Percentiles rank a stretch among this genome's conserved stretches.
Conservation (phyloP, 495 filamentous ascomycete species). For the Xylaria venustula region DNA sequence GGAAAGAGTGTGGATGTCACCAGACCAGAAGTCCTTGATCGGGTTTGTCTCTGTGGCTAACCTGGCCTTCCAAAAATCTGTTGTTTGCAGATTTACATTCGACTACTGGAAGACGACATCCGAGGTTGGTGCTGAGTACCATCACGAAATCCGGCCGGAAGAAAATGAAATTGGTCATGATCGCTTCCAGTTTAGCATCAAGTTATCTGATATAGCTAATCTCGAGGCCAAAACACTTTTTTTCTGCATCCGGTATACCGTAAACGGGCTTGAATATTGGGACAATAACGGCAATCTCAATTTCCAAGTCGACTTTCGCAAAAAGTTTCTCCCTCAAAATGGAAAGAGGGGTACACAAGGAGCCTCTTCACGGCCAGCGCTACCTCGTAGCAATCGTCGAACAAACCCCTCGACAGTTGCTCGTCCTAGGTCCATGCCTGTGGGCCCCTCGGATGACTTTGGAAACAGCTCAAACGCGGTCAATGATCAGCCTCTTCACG, state of each 20-base stretch:
- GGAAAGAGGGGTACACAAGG: slow-evolving; percentile 52
- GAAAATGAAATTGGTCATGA: slow-evolving; percentile 71
- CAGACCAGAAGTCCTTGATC: slow-evolving; percentile 79
- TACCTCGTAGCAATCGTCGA: slow-evolving; percentile 75
- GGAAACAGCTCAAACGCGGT: slow-evolving; percentile 53
- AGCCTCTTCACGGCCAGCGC: slow-evolving; percentile 54
- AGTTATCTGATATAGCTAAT: slow-evolving; percentile 85
- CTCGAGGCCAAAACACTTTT: slow-evolving; percentile 86
- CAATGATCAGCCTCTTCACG: slow-evolving; percentile 52
- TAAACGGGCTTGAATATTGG: slow-evolving; percentile 86
- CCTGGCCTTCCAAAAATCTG: slow-evolving; percentile 82
- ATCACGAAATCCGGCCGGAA: slow-evolving; percentile 69
- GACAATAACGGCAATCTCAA: slow-evolving; percentile 87
- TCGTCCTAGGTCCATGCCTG: slow-evolving; percentile 63
- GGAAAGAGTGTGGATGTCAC: slow-evolving; percentile 81
- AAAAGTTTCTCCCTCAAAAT: slow-evolving; percentile 61
- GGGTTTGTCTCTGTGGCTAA: slow-evolving; percentile 85
- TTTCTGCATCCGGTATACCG: slow-evolving; percentile 86
- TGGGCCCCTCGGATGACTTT: slow-evolving; percentile 66
- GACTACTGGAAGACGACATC: slow-evolving; percentile 99
- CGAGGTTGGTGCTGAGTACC: slow-evolving; percentile 86
- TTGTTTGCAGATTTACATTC: slow-evolving; percentile 88
- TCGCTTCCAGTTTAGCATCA: slow-evolving; percentile 90
- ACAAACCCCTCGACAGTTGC: slow-evolving; percentile 42
- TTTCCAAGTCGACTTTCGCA: slow-evolving; percentile 89